Base-by-base conservation (phyloP, 139 green algal species). In the Chlorella sp. region DNA sequence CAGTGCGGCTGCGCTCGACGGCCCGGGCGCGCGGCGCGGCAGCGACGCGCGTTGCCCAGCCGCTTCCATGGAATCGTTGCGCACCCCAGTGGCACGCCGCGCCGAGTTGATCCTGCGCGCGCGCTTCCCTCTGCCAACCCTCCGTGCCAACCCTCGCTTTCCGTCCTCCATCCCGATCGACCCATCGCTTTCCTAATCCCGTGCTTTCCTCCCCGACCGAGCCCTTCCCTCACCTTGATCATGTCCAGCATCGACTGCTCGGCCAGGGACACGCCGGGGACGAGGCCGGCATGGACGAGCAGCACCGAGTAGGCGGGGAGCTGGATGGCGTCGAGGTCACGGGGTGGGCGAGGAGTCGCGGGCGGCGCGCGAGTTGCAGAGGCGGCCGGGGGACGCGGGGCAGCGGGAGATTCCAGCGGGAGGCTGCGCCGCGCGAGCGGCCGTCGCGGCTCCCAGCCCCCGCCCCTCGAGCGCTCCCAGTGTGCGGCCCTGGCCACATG, bases 271-370 rank as follows among this genome's bases (percentile, higher is more conserved):
- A 73, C 25, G 14, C 80, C 84, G 0, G 85, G 85, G 19, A 90
- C 36, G 45, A 90, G 33, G 3, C 83, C 85, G 3, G 83, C 83
- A 46, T 90, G 85, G 35, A 90, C 81, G n/a, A 86, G 36, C 21
- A 76, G 19, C 14, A 82, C 36, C 35, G 67, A 63, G 3, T 72
- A 73, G 33, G 60, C 45, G 1, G 79, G 79, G 17, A 81, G 61
- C 41, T 46, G 67, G 33, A n/a, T 8, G 21, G 12, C 11, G 14
- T 14, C 29, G 25, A 41, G 41, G n/a, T 8, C 19, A 38, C 36
- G 35, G 19, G 61, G 19, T 35, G 15, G 11, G 36, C 25, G 60
- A 2, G 35, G 17, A 23, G 5, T 29, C 19, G 19, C 43, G 8
- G 60, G 35, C 1, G 9, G 33, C 17, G 21, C 1, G 3, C 15